Evolutionary conservation across 169 alveolate genomes (phyloP), one percentile per base, ranked within the genome.

Genomic region (Eimeria zaria): DNA sequence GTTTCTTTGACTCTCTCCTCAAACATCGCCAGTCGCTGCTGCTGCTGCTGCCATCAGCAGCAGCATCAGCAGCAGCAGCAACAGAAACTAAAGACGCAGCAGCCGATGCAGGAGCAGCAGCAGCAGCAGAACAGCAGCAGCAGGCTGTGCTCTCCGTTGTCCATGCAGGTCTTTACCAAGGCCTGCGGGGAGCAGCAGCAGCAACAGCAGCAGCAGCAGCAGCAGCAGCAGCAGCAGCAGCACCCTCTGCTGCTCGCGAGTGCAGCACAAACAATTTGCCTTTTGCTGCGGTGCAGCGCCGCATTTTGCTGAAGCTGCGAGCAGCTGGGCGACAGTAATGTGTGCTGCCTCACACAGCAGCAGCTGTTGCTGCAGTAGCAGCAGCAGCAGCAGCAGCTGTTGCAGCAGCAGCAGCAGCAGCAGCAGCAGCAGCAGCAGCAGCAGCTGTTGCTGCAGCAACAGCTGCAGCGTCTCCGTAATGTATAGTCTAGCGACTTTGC

Each of bases 211-310:
- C 87, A 76, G 87, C 58, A 76, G 14, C 78, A 67, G 78, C 36
- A 67, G 16, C 36, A 20, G 36, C 36, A 8, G 48, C 83, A n/a
- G 53, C 87, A 22, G 87, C 60, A 22, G 62, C 62, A 36, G 8
- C 81, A 36, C 53, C 81, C 24, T 30, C 81, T 41, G 58, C 62
- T 44, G 41, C 62, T 76, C 33, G 87, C 62, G 58, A 60, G 33
- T 33, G 87, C 87, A 39, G 87, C 87, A 46, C 62, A 18, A 30
- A 76, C 53, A 27, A 16, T 46, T 2, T 24, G 55, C 48, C 53
- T 18, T 76, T 76, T 76, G 87, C 60, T 36, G 87, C 87, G 41
- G 60, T 46, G 48, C 87, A 76, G 87, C 87, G 87, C 87, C 87
- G 87, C 60, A 76, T 76, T 39, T 41, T 76, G 87, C 87, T 76